phyloP scores from a whole-genome alignment of 1,139 yeast species.

The Wickerhamomyces sp. region DNA sequence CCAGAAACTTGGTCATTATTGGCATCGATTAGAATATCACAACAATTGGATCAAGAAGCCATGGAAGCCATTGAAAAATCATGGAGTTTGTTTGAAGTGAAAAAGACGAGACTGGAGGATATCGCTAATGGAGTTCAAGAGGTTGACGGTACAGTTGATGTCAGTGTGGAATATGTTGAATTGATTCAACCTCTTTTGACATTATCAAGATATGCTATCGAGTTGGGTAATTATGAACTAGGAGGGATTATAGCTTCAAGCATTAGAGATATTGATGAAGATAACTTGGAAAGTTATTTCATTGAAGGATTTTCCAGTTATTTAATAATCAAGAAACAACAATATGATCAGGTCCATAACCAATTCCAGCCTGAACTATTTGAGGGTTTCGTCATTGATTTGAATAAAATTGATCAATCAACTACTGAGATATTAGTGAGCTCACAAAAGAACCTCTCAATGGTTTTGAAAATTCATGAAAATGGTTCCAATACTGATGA shows the following conservation, averaged over 20 bases:
- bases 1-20: conserved; percentile 81
- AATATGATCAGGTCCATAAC: conserved; percentile 11
- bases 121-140: conserved; percentile 28
- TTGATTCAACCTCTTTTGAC: conserved; percentile 65
- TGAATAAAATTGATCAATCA: too few relatives aligned
- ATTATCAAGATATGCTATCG: conserved; percentile 69
- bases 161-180: conserved; percentile 53
- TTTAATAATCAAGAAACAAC: conserved; percentile 43
- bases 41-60: conserved; percentile 74
- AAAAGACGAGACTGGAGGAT: conserved; percentile 47
- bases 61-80: conserved; percentile 59
- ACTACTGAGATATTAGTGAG: conserved; percentile 12
- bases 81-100: conserved; percentile 62
- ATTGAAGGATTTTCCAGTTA: conserved; percentile 75
- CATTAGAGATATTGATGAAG: conserved; percentile 76
- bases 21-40: conserved; percentile 88
- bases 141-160: conserved; percentile 33
- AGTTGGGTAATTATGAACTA: conserved; percentile 64
- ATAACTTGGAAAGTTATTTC: conserved; percentile 72
- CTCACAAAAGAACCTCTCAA: conserved; percentile 14
- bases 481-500: conserved; percentile 32
- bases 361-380: conserved; percentile 20
- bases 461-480: conserved; percentile 26
- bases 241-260: conserved; percentile 57
- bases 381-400: conserved; percentile 14